Evolutionary conservation across 768 basidiomycete genomes (phyloP).

Genomic region (Cyclocybe cylindracea): DNA sequence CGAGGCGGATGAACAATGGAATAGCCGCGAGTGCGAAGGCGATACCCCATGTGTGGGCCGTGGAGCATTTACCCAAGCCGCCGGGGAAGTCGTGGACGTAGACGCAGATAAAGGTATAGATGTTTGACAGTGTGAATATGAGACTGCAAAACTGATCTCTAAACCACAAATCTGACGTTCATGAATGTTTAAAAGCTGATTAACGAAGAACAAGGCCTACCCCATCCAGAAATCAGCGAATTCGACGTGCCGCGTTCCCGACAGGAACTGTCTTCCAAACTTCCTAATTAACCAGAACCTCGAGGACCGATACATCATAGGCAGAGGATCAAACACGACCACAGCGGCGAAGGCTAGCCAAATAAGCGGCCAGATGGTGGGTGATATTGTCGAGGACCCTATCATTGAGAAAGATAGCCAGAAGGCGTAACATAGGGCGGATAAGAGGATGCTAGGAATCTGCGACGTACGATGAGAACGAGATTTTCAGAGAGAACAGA

Average conservation of each 20-base stretch:
- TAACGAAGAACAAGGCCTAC: slow-evolving; percentile 37
- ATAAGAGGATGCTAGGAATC: slow-evolving; percentile 82
- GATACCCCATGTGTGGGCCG: slow-evolving; percentile 57
- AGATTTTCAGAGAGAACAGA: background rate
- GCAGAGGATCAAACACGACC: slow-evolving; percentile 77
- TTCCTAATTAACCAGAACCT: slow-evolving; percentile 83
- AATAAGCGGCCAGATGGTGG: slow-evolving; percentile 76
- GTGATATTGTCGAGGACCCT: slow-evolving; percentile 52
- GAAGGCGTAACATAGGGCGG: slow-evolving; percentile 75
- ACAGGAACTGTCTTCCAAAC: slow-evolving; percentile 59
- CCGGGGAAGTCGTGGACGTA: slow-evolving; percentile 59
- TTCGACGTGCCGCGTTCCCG: slow-evolving; percentile 78
- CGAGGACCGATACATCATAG: slow-evolving; percentile 58
- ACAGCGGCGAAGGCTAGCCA: slow-evolving; percentile 71
- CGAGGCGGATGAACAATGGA: slow-evolving; percentile 75
- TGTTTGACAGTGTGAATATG: slow-evolving; percentile 68
- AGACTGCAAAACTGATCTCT: slow-evolving; percentile 87
- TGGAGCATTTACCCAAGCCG: slow-evolving; percentile 48
- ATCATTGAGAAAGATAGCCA: slow-evolving; percentile 80
- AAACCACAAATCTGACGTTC: background rate
- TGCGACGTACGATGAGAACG: slow-evolving; percentile 24
- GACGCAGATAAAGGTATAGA: slow-evolving; percentile 75
- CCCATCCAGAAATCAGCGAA: slow-evolving; percentile 92
- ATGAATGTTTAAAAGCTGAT: background rate
- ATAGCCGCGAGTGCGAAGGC: slow-evolving; percentile 60